phyloP scores from a whole-genome alignment of 345 rosid species.

The Salix udensis region DNA sequence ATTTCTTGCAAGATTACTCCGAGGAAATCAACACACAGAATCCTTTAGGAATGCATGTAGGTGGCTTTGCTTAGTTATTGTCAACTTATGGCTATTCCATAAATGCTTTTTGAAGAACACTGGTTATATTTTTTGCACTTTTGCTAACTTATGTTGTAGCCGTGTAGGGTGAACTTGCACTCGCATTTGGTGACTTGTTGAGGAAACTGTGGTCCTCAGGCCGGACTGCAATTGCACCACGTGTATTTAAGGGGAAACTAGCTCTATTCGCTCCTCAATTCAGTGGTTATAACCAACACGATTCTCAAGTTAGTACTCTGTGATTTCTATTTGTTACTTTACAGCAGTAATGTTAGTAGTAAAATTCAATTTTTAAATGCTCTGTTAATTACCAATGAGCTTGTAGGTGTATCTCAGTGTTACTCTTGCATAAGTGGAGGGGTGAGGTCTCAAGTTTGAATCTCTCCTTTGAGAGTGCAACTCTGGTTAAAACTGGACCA shows the following conservation, averaged over 20 bases:
- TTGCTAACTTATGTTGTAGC: slow-evolving; percentile 29
- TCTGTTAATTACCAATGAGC: background rate
- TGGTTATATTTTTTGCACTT: background rate
- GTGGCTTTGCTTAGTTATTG: slow-evolving; percentile 24
- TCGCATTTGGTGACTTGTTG: slow-evolving; percentile 79
- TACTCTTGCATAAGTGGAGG: background rate
- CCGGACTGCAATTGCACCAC: slow-evolving; percentile 58
- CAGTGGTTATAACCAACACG: slow-evolving; percentile 95
- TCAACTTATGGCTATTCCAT: slow-evolving; percentile 1
- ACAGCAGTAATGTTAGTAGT: background rate
- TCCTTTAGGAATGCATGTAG: slow-evolving; percentile 88
- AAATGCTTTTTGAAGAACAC: background rate
- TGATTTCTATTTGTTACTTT: background rate
- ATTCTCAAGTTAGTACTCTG: slow-evolving; percentile 72
- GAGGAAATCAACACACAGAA: slow-evolving; percentile 72
- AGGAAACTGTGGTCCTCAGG: slow-evolving; percentile 84
- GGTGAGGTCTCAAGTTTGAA: background rate
- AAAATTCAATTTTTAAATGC: background rate
- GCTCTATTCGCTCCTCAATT: slow-evolving; percentile 93
- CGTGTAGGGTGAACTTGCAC: slow-evolving; percentile 90
- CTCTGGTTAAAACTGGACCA: background rate
- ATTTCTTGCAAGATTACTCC: slow-evolving; percentile 76
- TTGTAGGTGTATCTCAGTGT: background rate
- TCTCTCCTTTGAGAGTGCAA: background rate
- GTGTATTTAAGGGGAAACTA: slow-evolving; percentile 73